Evolutionary conservation across 371 early-diverging fungal species (phyloP), one percentile per base, ranked within the genome.

Genomic region (Zopfochytrium polystomum): DNA sequence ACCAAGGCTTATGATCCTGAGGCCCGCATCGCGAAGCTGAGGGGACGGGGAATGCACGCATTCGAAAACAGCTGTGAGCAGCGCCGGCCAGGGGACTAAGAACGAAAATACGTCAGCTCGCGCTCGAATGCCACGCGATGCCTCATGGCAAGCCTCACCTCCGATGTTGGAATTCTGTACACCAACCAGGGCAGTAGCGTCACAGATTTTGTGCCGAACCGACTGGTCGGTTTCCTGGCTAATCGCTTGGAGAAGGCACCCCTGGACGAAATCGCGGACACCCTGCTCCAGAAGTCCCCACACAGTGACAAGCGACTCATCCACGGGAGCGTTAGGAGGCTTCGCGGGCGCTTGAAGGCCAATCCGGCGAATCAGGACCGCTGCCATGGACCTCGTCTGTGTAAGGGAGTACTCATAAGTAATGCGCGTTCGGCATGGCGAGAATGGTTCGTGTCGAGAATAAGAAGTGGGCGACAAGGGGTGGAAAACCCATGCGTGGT

Each of bases 201-300:
- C 96, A 66, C 90, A 87, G 38, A 96, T 75, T 76, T 95, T 96
- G 73, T 90, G 86, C 47, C 94, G 82, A 26, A 90, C 87, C 22
- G 78, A 71, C 58, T 74, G 71, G 60, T 85, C 88, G 27, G 80
- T 69, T 71, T 94, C 96, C 50, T 80, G 80, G 26, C 80, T 78
- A 35, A 96, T 83, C 18, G 91, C 82, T 18, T 80, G 71, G 58
- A 96, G 73, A 51, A 96, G 81, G 58, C 86, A 80, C 3, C 65
- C 71, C 74, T 89, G 89, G 63, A 87, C 83, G 52, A 80, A 80
- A 45, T 74, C 66, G 25, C 87, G 82, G 20, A 88, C 84, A 7
- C 72, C 67, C 18, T 81, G 83, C 47, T 84, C 83, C 23, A 91
- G 80, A 46, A 77, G 72, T 55, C 81, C 82, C 89, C 90, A 93